These are phyloP conservation scores for Ascosphaera apis DNA, from an alignment of 2,329 filamentous ascomycete genomes.

Conservation along the genomic window DNA sequence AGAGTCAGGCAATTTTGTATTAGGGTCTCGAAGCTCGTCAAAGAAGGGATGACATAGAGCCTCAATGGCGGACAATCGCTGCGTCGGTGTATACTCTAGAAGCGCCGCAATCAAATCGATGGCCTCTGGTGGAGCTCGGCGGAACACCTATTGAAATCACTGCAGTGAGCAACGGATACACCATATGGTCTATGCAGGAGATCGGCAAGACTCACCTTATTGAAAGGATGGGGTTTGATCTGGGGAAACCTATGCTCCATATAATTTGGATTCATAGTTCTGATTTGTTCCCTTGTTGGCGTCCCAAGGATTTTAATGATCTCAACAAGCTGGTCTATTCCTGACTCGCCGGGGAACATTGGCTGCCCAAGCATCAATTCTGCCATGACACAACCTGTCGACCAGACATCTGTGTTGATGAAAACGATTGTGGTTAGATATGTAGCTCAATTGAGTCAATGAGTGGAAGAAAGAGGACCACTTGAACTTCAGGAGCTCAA, in stretches of 20 bases:
- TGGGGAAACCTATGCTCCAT: conserved; percentile 99
- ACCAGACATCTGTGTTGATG: conserved; percentile 95
- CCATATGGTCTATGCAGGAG: not conserved
- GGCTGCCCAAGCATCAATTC: conserved; percentile 97
- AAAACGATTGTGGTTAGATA: no score
- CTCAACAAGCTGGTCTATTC: conserved; percentile 94
- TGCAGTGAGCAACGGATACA: not conserved
- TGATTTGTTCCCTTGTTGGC: conserved; percentile 89
- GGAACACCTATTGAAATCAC: conserved; percentile 44
- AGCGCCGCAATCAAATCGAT: conserved; percentile 87
- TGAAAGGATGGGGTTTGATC: conserved; percentile 98
- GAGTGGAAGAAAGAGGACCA: not conserved
- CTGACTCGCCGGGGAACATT: conserved; percentile 91
- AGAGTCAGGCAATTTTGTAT: conserved; percentile 77
- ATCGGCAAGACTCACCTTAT: conserved; percentile 35
- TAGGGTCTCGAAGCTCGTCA: conserved; percentile 83
- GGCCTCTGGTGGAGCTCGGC: conserved; percentile 77
- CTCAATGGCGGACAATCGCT: conserved; percentile 77
- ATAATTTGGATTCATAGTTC: conserved; percentile 99
- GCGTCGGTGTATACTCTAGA: conserved; percentile 91
- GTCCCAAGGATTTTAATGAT: conserved; percentile 98
- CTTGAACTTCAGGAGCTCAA: no score
- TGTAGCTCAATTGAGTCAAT: not conserved
- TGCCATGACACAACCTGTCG: conserved; percentile 96
- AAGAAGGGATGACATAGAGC: conserved; percentile 99